Evolutionary conservation across 2,329 filamentous ascomycete genomes (phyloP), one percentile per base, ranked within the genome.

Genomic region (Fusarium sp.): DNA sequence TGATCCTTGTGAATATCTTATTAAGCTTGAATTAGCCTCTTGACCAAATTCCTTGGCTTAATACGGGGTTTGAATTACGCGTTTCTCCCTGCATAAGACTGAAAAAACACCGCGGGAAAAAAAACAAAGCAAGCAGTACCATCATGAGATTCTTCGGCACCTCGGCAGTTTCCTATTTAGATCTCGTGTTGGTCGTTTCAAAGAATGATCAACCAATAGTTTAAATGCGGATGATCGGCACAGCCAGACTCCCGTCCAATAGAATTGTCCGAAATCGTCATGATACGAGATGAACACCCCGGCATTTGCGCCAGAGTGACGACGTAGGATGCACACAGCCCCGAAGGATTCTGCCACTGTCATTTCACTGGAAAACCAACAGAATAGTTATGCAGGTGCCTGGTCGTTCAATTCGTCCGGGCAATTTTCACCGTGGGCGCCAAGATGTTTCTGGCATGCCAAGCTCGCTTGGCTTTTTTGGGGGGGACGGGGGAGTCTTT

Each of bases 391-490:
- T 54, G 50, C 50, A 40, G 19, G 33, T 54, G 33, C 50, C 50
- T 30, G 19, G 10, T 40, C 33, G 13, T 33, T 16, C 23, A 23
- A 47, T 58, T 58, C 54, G 54, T 21, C 50, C 25, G 47, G 60
- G 12, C 12, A 40, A 49, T 54, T 35, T 53, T 37, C 38, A 49
- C 42, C 30, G 33, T 10, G 7, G 23, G 16, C 25, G 67, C 67
- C 67, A 69, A 69, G 65, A 37, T 46, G 7, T 6, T 47, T 28
- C 12, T n/a, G 9, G 16, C 28, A 46, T 69, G 67, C 67, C 59
- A 69, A 69, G 67, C 47, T 40, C 19, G 10, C 65, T 70, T 59
- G 32, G 66, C 65, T 30, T 52, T 23, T 46, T 21, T 7, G 21
- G 47, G 54, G 53, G 32, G 50, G 0, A 25, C 25, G 25, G 37